phyloP scores from a whole-genome alignment of 2,329 filamentous ascomycete genomes.

The Akanthomyces dipterigenus region DNA sequence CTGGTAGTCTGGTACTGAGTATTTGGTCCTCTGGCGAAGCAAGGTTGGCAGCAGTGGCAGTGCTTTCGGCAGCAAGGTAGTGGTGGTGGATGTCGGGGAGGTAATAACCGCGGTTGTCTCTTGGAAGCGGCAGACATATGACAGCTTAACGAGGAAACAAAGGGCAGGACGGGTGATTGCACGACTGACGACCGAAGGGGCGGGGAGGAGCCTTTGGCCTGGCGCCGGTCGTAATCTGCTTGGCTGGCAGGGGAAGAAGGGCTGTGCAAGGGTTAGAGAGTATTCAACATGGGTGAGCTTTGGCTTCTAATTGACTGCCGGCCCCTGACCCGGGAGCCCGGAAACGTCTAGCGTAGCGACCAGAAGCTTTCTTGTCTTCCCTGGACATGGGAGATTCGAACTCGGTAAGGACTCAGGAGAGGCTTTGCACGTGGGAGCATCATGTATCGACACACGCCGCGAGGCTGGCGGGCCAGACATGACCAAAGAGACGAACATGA shows the following conservation, averaged over 20 bases:
- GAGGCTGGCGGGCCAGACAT: background rate
- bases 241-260: background rate
- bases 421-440: constrained; percentile 1
- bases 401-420: background rate
- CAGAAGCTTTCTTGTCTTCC: background rate
- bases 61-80: background rate
- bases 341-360: background rate
- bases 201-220: background rate
- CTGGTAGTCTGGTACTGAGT: no score
- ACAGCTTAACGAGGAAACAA: background rate
- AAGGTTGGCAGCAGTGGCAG: background rate
- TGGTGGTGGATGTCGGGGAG: no score
- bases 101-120: background rate
- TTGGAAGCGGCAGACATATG: background rate
- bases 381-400: background rate
- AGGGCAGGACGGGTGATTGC: background rate
- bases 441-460: background rate
- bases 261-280: background rate
- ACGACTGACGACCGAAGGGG: background rate
- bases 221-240: background rate
- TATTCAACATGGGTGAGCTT: background rate
- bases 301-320: background rate
- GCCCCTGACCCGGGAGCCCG: constrained; percentile 5
- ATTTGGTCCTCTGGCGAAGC: background rate
- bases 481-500: background rate